Evolutionary conservation across 2,329 filamentous ascomycete genomes (phyloP), one percentile per base, ranked within the genome.

Genomic region (Bisporella sp.): DNA sequence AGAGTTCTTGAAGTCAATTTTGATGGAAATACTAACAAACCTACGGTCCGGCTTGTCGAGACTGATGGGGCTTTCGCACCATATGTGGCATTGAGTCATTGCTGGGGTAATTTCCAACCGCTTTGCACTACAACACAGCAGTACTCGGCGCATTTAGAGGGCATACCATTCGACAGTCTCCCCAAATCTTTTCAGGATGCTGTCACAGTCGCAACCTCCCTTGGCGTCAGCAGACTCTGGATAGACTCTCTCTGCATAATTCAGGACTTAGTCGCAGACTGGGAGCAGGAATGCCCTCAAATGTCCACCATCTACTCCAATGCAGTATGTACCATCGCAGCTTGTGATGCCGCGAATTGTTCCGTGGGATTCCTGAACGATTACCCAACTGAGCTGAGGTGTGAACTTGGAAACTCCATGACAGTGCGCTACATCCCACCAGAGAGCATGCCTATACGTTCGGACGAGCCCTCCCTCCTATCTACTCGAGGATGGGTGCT

Each of bases 211-310:
- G n/a, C 31, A 39, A 37, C 12, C 35, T 32, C 6, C 30, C 4
- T 31, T 6, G 33, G 45, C 45, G 21, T 21, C 21, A 21, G 21
- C 21, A 21, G 21, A 21, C 21, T 46, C 13, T 37, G 39, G 21
- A 45, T 45, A 45, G 32, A 45, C 9, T 45, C 30, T 45, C 42
- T 39, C 21, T 59, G 57, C 37, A 59, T 58, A 30, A 45, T 51
- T 9, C 56, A 58, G 46, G 56, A 58, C 21, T 54, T 51, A 4
- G 31, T 32, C 2, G 50, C 52, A 31, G 57, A 59, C 41, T 59
- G 57, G 57, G 51, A 45, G 29, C 41, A 33, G 31, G 55, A 59
- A 47, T 51, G 54, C 5, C 45, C 54, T 4, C 49, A 54, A 29
- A 59, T 59, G 56, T 31, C 50, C 12, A 54, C 54, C 5, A 49